phyloP scores from a whole-genome alignment of 129 eudicot genomes.

The Glebionis coronaria region DNA sequence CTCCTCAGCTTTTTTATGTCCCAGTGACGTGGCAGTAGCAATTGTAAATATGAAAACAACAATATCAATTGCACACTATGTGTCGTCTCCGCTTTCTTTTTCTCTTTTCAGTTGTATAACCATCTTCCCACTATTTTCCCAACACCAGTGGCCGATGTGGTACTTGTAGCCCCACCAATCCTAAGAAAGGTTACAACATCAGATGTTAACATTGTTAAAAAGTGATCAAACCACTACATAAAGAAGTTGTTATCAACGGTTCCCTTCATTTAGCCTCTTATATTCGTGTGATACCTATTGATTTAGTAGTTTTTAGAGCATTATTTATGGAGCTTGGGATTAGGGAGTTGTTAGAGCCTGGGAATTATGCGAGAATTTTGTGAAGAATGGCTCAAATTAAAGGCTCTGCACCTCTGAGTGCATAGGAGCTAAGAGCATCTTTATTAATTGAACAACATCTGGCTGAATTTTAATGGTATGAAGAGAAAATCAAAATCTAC shows the following conservation, averaged over 20 bases:
- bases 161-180: too few species aligned
- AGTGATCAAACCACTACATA: too few species aligned
- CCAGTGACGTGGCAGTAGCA: too few species aligned
- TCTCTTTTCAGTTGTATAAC: too few species aligned
- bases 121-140: too few species aligned
- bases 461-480: conserved; percentile 69
- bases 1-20: too few species aligned
- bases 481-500: conserved; percentile 56
- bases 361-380: conserved; percentile 75
- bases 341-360: conserved; percentile 65
- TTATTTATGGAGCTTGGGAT: conserved; percentile 84
- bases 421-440: conserved; percentile 80
- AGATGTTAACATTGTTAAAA: too few species aligned
- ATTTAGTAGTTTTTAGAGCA: conserved; percentile 84
- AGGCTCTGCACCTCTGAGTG: conserved; percentile 57
- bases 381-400: conserved; percentile 73
- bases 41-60: too few species aligned
- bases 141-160: too few species aligned
- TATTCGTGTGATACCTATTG: conserved; percentile 90
- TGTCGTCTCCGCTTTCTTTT: too few species aligned
- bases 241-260: conserved; percentile 94
- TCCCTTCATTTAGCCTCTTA: conserved; percentile 97
- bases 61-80: too few species aligned
- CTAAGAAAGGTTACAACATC: too few species aligned
- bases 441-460: conserved; percentile 85